Percentiles rank a stretch among this genome's conserved stretches.
phyloP scores from a whole-genome alignment of 2,329 filamentous ascomycete species.

The Bipolaris zeicola region DNA sequence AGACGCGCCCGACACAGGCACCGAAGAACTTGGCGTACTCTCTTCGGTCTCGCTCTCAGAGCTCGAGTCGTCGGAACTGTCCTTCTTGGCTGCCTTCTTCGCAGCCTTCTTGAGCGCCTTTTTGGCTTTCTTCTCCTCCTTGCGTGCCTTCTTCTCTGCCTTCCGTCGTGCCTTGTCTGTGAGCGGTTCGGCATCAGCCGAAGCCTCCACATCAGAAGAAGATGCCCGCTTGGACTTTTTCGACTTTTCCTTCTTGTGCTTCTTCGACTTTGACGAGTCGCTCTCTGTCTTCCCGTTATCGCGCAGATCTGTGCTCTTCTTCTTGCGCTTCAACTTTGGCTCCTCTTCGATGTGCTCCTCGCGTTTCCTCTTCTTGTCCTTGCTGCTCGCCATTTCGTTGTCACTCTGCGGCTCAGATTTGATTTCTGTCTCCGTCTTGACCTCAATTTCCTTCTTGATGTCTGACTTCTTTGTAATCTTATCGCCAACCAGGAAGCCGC shows the following conservation, averaged over 20 bases:
- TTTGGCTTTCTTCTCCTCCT: conserved; percentile 53
- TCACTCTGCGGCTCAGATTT: conserved; percentile 51
- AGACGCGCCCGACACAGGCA: conserved; percentile 52
- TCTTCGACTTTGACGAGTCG: conserved; percentile 30
- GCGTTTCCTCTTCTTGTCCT: conserved; percentile 44
- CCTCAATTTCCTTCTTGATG: conserved; percentile 49
- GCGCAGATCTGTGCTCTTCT: conserved; percentile 44
- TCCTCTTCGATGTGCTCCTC: conserved; percentile 40
- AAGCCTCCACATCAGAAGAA: conserved; percentile 29
- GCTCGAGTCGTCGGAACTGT: conserved; percentile 28
- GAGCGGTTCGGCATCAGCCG: conserved; percentile 43
- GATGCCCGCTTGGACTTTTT: conserved; percentile 34
- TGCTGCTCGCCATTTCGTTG: conserved; percentile 26
- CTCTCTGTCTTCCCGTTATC: conserved; percentile 34
- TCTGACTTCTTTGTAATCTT: conserved; percentile 55
- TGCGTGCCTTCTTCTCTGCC: conserved; percentile 53
- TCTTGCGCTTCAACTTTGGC: conserved; percentile 45
- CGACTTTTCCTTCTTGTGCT: conserved; percentile 38
- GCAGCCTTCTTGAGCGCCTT: conserved; percentile 57
- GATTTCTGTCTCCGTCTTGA: conserved; percentile 46
- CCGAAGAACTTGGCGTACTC: conserved; percentile 32
- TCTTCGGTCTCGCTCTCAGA: conserved; percentile 39
- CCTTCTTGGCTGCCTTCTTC: conserved; percentile 41
- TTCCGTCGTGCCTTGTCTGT: conserved; percentile 50
- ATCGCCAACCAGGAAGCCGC: conserved; percentile 72